Evolutionary conservation across 2,329 filamentous ascomycete species (phyloP).

Genomic region (Aureobasidium uvarum): DNA sequence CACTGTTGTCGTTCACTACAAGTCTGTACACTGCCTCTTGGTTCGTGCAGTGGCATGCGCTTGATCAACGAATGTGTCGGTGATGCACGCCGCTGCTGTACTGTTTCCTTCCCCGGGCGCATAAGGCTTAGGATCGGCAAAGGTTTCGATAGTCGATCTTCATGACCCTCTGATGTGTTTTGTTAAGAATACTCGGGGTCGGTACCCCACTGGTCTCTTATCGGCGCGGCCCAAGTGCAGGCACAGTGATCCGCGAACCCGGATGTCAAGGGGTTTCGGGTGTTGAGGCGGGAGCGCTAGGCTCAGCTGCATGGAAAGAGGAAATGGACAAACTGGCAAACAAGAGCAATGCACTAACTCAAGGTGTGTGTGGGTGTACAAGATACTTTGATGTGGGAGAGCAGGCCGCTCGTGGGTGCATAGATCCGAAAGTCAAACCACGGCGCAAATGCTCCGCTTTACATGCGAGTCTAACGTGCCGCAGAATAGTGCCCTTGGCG

Average conservation of each 20-base stretch:
- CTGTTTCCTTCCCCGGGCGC: background rate
- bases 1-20: background rate
- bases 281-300: constrained; percentile 10
- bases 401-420: background rate
- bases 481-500: constrained; percentile 4
- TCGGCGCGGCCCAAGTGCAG: constrained; percentile 13
- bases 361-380: too few species aligned
- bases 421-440: constrained; percentile 11
- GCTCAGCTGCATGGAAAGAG: constrained; percentile 9
- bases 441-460: background rate
- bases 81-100: background rate
- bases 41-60: background rate
- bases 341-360: background rate
- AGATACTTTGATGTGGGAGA: background rate
- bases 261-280: background rate
- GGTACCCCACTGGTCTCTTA: background rate
- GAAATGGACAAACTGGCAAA: background rate
- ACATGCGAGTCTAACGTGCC: background rate
- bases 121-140: constrained; percentile 6
- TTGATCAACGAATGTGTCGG: background rate
- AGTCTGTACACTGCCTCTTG: background rate
- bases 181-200: background rate
- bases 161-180: background rate
- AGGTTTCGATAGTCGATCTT: background rate
- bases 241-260: constrained; percentile 3